These are phyloP conservation scores for Microbotryum lychnidis-dioicae DNA, from an alignment of 1,284 basidiomycete genomes.

Conservation along the genomic window DNA sequence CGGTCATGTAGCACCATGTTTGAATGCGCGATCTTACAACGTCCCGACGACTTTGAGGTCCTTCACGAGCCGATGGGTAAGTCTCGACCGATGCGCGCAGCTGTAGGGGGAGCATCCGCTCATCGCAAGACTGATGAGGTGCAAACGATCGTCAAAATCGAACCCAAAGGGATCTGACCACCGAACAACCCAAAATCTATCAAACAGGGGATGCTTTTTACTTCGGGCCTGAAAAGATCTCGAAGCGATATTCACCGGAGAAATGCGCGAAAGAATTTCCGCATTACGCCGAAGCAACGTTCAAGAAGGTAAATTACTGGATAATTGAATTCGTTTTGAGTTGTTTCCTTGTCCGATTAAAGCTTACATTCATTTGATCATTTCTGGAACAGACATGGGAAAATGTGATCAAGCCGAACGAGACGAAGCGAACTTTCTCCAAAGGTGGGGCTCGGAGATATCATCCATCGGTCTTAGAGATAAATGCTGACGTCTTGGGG, in stretches of 20 bases:
- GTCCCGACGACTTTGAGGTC: slow-evolving; percentile 25
- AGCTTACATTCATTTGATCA: too few relatives aligned
- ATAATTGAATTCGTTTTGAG: neutral
- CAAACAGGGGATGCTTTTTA: neutral
- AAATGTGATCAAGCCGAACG: slow-evolving; percentile 19
- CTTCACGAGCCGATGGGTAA: slow-evolving; percentile 10
- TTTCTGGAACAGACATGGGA: slow-evolving; percentile 20
- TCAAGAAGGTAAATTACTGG: slow-evolving; percentile 22
- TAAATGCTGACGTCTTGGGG: neutral
- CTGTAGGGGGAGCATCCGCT: neutral
- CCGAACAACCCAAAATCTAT: neutral
- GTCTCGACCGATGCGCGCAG: too few relatives aligned
- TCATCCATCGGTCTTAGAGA: too few relatives aligned
- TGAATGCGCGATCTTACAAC: slow-evolving; percentile 26
- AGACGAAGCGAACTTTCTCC: slow-evolving; percentile 21
- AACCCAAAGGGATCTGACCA: neutral
- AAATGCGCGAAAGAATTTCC: slow-evolving; percentile 19
- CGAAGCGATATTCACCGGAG: slow-evolving; percentile 23
- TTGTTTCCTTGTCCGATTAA: neutral
- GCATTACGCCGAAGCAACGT: slow-evolving; percentile 25
- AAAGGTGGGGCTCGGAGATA: slow-evolving; percentile 18
- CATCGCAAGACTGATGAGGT: neutral
- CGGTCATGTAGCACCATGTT: slow-evolving; percentile 27
- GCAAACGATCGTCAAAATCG: neutral
- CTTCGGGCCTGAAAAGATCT: slow-evolving; percentile 18